Percentiles rank a stretch among this genome's conserved stretches.
phyloP scores from a whole-genome alignment of 805 yeast genomes.

The Cyberlindnera amylophila region DNA sequence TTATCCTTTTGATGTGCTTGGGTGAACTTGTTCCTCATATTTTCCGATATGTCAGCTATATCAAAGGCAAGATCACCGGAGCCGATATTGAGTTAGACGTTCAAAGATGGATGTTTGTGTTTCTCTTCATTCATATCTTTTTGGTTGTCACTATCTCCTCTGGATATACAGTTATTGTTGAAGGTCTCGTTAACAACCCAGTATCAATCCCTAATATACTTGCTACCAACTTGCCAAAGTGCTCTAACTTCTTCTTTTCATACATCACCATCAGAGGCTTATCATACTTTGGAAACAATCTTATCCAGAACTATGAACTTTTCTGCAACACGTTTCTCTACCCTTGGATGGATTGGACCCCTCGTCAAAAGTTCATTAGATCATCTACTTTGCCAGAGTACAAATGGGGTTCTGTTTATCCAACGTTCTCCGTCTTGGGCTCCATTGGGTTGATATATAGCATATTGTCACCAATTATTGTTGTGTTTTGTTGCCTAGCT shows the following conservation, averaged over 20 bases:
- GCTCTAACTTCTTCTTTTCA: conserved; percentile 82
- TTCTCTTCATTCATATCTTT: conserved; percentile 78
- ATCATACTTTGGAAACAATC: conserved; percentile 67
- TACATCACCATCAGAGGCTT: conserved; percentile 72
- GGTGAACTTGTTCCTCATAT: conserved; percentile 59
- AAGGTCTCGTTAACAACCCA: conserved; percentile 64
- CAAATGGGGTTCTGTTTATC: conserved; percentile 77
- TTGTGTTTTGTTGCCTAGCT: conserved; percentile 54
- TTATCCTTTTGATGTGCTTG: conserved; percentile 57
- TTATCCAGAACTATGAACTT: conserved; percentile 57
- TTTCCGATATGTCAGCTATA: conserved; percentile 49
- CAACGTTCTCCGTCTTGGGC: conserved; percentile 72
- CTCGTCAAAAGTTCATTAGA: conserved; percentile 51
- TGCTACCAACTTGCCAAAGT: conserved; percentile 78
- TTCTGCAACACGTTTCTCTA: conserved; percentile 34
- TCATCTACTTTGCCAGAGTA: conserved; percentile 42
- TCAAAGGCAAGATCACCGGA: conserved; percentile 59
- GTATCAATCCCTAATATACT: conserved; percentile 65
- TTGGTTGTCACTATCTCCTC: conserved; percentile 82
- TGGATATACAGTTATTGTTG: conserved; percentile 61
- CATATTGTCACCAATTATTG: conserved; percentile 73
- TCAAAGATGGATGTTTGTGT: conserved; percentile 75
- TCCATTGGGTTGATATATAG: conserved; percentile 77
- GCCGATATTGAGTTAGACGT: conserved; percentile 63
- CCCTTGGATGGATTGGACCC: conserved; percentile 48